Base-by-base conservation (phyloP, 2,329 filamentous ascomycete genomes). In the Penicillium sp. region DNA sequence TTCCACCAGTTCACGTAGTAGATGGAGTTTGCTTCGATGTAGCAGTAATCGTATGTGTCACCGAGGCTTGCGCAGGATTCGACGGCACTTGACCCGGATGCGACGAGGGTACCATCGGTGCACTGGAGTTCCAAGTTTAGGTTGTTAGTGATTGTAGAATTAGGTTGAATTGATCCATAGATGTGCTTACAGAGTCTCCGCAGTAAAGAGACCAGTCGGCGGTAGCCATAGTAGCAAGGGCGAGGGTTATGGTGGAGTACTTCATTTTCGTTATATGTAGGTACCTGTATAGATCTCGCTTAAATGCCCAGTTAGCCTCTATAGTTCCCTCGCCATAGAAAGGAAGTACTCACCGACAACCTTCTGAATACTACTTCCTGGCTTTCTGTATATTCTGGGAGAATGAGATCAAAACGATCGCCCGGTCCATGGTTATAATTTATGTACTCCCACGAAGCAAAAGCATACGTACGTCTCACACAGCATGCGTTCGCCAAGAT, bases 1-100 rank as follows among this genome's bases (percentile, higher is more conserved):
- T 48, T 48, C 47, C 47, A 48, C 47, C 47, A 48, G n/a, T 48
- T 8, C 13, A 37, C 31, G 19, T 48, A 48, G 47, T 48, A 48
- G 6, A 35, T 27, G 13, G 47, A 35, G 14, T 37, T 19, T 14
- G 47, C 47, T 2, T 37, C 14, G 13, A 48, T 48, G 31, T 35
- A 48, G 31, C 47, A 48, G 29, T 48, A 37, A 8, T 35, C 47
- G 21, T 48, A 48, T 35, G 47, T 35, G 6, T 13, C 47, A 7
- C 31, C 31, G 22, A 48, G 47, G 16, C 29, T 48, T 19, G 47
- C 19, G 47, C 47, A 48, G 11, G 29, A 37, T 4, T 35, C 19
- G 8, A 48, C 31, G 6, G 31, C 47, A 10, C 37, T 14, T 5
- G 47, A 48, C 5, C 47, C 47, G 8, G 47, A 48, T 10, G 47